Base-by-base conservation (phyloP, 352 stramenopile genomes). In the Paralagenidium karlingii region DNA sequence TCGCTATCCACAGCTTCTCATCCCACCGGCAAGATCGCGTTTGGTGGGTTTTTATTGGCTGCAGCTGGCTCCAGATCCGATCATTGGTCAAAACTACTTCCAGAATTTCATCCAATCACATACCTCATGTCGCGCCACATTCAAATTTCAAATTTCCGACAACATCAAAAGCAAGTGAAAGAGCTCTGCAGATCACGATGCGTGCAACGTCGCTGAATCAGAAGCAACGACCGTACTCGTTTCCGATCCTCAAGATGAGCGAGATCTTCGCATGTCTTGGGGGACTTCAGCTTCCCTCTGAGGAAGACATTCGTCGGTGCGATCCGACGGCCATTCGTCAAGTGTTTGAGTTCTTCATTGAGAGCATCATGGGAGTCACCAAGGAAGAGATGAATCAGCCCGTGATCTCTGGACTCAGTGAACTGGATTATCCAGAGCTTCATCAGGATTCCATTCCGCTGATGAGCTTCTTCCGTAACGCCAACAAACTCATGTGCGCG, bases 391-490 rank as follows among this genome's bases (percentile, higher is more conserved):
- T 97, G 63, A 70, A 58, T 40, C 86, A 97, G 54, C 83, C 88
- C 13, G 82, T 73, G 30, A 95, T 96, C 38, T 53, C 67, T 1
- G 82, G 75, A 0, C 53, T 96, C 13, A 68, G 70, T 21, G 66
- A 63, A 28, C 62, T 97, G 9, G 75, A 54, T 28, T 92, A 89
- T 49, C 85, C 89, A 1, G 83, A 98, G 53, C 56, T 98, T 1
- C 90, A 98, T 59, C 63, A 94, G 37, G 86, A 98, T 18, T 90
- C 68, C n/a, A 74, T 98, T 15, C 67, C 82, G 2, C 88, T 97
- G 44, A 53, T 97, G 12, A 80, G 82, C 16, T 96, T 98, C 55
- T 97, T 97, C 53, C 67, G 68, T 8, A 70, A 90, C 20, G 59
- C 91, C 3, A 75, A 68, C 43, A 87, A 83, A 50, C 75, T 97